Evolutionary conservation across 805 yeast genomes (phyloP).

Genomic region (Lipomyces lipofer): DNA sequence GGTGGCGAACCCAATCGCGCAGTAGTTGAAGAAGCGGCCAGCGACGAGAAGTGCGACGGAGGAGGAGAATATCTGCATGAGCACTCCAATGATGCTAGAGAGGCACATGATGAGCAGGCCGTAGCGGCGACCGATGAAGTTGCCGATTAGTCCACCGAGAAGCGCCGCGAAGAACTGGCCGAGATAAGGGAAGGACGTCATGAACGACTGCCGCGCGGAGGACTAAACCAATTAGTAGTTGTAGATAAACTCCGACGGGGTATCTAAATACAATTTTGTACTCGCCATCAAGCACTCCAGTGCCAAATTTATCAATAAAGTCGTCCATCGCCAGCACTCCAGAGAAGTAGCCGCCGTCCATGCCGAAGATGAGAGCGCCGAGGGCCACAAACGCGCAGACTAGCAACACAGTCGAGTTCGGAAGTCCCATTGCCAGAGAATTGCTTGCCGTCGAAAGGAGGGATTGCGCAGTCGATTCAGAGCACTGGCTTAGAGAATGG

Average conservation of each 20-base stretch:
- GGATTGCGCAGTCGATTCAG: no score
- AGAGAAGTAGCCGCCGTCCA: slow-evolving; percentile 13
- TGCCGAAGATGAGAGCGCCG: slow-evolving; percentile 15
- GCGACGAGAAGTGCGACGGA: background rate
- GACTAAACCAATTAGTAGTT: background rate
- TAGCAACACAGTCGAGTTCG: slow-evolving; percentile 1
- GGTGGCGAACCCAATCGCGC: slow-evolving; percentile 65
- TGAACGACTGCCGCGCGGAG: background rate
- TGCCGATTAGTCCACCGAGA: background rate
- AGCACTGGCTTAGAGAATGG: no score
- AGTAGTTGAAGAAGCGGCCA: slow-evolving; percentile 5
- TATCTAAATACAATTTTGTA: background rate
- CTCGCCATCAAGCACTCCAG: background rate
- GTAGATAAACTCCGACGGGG: no score
- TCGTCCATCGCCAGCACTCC: slow-evolving; percentile 13
- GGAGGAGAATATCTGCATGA: background rate
- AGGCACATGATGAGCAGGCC: background rate
- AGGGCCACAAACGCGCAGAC: slow-evolving; percentile 8
- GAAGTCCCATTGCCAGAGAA: background rate
- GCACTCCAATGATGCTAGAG: background rate
- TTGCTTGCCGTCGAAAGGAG: no score
- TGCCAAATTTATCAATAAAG: slow-evolving; percentile 3
- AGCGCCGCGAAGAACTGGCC: background rate
- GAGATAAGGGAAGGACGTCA: background rate
- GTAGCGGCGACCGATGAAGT: background rate